Percentiles rank a stretch among this genome's conserved stretches.
Conservation (phyloP, 768 basidiomycete species). For the Zangia roseola region DNA sequence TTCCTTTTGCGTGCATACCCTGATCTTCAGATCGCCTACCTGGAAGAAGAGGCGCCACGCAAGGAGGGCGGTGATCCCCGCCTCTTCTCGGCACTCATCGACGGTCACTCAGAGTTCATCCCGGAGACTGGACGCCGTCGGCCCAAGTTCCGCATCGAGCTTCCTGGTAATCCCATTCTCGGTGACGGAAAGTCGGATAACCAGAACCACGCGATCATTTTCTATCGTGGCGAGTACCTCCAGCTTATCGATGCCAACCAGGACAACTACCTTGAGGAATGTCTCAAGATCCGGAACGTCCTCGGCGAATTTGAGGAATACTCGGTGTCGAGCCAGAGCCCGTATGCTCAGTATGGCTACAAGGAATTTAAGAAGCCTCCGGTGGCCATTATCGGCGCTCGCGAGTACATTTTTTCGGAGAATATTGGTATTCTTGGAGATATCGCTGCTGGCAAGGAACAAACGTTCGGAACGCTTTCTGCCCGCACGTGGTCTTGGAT, state of each 20-base stretch:
- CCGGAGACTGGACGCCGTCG: slow-evolving; percentile 84
- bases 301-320: slow-evolving; percentile 98
- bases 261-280: slow-evolving; percentile 99
- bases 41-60: slow-evolving; percentile 91
- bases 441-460: slow-evolving; percentile 98
- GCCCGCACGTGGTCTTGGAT: slow-evolving; percentile 96
- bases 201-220: slow-evolving; percentile 99
- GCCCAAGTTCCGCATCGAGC: slow-evolving; percentile 97
- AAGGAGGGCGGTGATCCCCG: slow-evolving; percentile 95
- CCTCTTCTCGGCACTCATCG: slow-evolving; percentile 94
- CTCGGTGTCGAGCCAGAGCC: slow-evolving; percentile 77
- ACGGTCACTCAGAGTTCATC: slow-evolving; percentile 95
- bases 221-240: slow-evolving; percentile 98
- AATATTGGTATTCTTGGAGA: slow-evolving; percentile 99
- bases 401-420: slow-evolving; percentile 99
- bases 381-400: slow-evolving; percentile 95
- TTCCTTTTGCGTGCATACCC: slow-evolving; percentile 97
- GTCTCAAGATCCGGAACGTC: slow-evolving; percentile 98
- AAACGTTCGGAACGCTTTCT: slow-evolving; percentile 98
- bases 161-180: slow-evolving; percentile 98
- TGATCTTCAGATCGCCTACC: slow-evolving; percentile 96
- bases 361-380: slow-evolving; percentile 87
- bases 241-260: slow-evolving; percentile 99
- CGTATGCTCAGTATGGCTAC: slow-evolving; percentile 87
- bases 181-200: slow-evolving; percentile 99